Evolutionary conservation across 495 filamentous ascomycete species (phyloP).

Genomic region (Sabuloglossum arenarium): DNA sequence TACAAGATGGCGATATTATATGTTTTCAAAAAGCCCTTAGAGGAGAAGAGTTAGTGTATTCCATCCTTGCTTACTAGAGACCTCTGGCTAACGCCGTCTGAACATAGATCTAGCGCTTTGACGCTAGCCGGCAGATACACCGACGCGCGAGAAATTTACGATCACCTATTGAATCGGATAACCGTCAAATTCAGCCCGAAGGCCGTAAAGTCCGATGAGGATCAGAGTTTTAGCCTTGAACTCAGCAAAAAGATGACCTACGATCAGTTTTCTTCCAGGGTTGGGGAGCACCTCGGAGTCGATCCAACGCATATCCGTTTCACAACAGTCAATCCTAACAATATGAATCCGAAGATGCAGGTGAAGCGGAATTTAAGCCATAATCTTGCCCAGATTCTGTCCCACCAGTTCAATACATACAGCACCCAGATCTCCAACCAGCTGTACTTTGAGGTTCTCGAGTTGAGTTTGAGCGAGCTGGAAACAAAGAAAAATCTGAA

Average conservation of each 20-base stretch:
- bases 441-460: slow-evolving; percentile 77
- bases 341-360: slow-evolving; percentile 46
- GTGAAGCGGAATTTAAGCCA: slow-evolving; percentile 50
- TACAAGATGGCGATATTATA: slow-evolving; percentile 93
- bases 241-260: slow-evolving; percentile 80
- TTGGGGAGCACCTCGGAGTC: slow-evolving; percentile 58
- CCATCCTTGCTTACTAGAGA: not conserved
- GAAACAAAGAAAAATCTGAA: slow-evolving; percentile 77
- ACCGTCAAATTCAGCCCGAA: slow-evolving; percentile 46
- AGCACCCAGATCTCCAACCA: slow-evolving; percentile 49
- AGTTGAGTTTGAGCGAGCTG: slow-evolving; percentile 79
- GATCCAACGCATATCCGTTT: slow-evolving; percentile 79
- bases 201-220: slow-evolving; percentile 21
- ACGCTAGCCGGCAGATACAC: slow-evolving; percentile 24
- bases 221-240: slow-evolving; percentile 44
- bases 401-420: slow-evolving; percentile 39
- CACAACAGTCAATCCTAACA: slow-evolving; percentile 55
- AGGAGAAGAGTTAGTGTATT: slow-evolving; percentile 32
- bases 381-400: slow-evolving; percentile 51
- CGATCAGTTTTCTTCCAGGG: slow-evolving; percentile 70
- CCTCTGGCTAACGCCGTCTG: not conserved
- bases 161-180: slow-evolving; percentile 72
- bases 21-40: slow-evolving; percentile 60
- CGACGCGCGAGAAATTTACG: slow-evolving; percentile 73
- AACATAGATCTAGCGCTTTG: slow-evolving; percentile 9